Percentiles rank a stretch among this genome's conserved stretches.
These are phyloP conservation scores for Cymbopogon citratus DNA, from an alignment of 176 grass and related monocot species.

Conservation along the genomic window DNA sequence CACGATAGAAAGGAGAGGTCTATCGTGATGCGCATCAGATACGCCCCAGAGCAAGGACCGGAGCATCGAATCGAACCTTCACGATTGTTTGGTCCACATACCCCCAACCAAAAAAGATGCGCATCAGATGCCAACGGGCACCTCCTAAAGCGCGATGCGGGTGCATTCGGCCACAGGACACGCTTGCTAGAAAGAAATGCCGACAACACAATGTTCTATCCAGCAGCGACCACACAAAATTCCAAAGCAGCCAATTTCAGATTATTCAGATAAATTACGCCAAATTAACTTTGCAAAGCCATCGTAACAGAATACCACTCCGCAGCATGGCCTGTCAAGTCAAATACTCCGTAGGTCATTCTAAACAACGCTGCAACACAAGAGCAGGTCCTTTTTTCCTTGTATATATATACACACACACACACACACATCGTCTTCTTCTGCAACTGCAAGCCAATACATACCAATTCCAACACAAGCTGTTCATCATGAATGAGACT, in stretches of 20 bases:
- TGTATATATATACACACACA: too few species aligned
- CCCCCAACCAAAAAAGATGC: neutral
- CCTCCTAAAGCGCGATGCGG: neutral
- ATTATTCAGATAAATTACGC: neutral
- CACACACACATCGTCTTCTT: too few species aligned
- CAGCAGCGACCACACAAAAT: neutral
- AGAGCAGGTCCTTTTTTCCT: too few species aligned
- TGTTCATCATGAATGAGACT: too few species aligned
- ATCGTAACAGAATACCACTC: conserved; percentile 3
- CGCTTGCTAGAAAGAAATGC: neutral
- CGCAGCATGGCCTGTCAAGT: neutral
- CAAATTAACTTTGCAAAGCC: neutral
- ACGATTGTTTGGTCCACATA: neutral
- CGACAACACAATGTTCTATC: neutral
- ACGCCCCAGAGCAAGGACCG: too few species aligned
- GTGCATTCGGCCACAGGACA: neutral
- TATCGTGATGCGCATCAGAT: too few species aligned
- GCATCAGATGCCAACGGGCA: neutral
- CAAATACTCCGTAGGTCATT: too few species aligned
- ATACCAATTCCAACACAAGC: too few species aligned
- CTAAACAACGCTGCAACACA: too few species aligned
- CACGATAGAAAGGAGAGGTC: too few species aligned
- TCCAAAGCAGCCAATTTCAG: neutral
- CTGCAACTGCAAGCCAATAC: too few species aligned
- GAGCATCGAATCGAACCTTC: neutral